Conservation (phyloP, 805 yeast genomes). For the Candida arabinofermentans region DNA sequence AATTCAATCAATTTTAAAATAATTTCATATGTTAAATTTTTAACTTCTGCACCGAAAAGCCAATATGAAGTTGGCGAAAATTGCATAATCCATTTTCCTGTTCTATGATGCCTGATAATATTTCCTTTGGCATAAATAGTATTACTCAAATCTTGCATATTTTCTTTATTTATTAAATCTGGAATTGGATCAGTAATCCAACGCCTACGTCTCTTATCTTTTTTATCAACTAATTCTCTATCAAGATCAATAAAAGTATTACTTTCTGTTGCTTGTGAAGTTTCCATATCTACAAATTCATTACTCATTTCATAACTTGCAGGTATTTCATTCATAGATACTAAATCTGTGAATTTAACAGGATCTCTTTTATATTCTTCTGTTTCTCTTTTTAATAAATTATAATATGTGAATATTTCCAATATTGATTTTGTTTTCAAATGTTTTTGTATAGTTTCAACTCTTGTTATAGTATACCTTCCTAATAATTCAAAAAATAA, state of each 20-base stretch:
- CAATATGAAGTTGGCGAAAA: conserved; percentile 8
- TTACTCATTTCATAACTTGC: conserved; percentile 49
- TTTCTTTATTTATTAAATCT: conserved; percentile 15
- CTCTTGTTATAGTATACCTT: conserved; percentile 44
- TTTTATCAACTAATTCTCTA: too few species aligned
- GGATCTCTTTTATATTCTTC: conserved; percentile 21
- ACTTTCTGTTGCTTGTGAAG: background rate
- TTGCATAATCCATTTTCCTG: too few species aligned
- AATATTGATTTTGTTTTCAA: conserved; percentile 39
- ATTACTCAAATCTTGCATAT: conserved; percentile 9
- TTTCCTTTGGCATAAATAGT: conserved; percentile 3
- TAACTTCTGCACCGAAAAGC: conserved; percentile 8
- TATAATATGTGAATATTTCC: conserved; percentile 46
- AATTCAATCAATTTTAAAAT: conserved; percentile 11
- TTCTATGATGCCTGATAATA: too few species aligned
- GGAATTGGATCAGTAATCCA: background rate
- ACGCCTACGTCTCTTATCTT: background rate
- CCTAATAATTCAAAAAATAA: conserved; percentile 46
- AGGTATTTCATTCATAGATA: conserved; percentile 45
- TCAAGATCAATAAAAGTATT: too few species aligned
- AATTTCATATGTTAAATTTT: conserved; percentile 13
- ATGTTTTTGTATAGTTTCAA: conserved; percentile 36
- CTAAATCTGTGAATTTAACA: conserved; percentile 19
- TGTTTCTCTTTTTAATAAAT: conserved; percentile 32
- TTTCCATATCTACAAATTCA: conserved; percentile 38